Base-by-base conservation (phyloP, 192 early-diverging fungal species). In the Polychytrium aggregatum region DNA sequence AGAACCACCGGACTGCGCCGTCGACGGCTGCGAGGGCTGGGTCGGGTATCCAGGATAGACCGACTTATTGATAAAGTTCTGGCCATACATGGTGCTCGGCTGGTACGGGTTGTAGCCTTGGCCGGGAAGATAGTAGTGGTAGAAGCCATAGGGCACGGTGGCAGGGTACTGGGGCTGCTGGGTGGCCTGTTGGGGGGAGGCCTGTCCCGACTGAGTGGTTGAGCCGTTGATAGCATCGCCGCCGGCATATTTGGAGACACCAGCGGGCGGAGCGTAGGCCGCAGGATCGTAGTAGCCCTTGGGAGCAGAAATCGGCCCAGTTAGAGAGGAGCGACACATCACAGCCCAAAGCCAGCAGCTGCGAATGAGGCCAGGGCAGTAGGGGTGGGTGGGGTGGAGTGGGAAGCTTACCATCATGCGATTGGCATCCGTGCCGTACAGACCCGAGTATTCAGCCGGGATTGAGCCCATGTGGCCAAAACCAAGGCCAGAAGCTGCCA, bases 31-130 rank as follows among this genome's bases (percentile, higher is more conserved):
- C 37, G 42, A 34, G 42, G 46, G 24, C 30, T 58, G 46, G 41
- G 56, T 50, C 25, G 63, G 65, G 57, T 90, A 88, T 79, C 85
- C 83, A 16, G 86, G 87, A 50, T 90, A 94, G 73, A 88, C 81
- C 31, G 68, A 76, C 74, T 94, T 90, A 71, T 87, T 89, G 62
- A 89, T 74, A 57, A 87, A 90, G 8, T 83, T 88, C 60, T 90
- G 88, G n/a, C 82, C 86, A 61, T 90, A 94, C n/a, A n/a, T n/a
- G 6, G 73, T 74, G 1, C 82, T 83, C 58, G 81, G 80, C 51
- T 85, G 84, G 63, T 89, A 89, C 26, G 75, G 82, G 50, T 76
- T 80, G 74, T 79, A 90, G n/a, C n/a, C n/a, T 64, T 88, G 84
- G 65, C 79, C 76, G n/a, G 77, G 75, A 42, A 76, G 75, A 65